Evolutionary conservation across 1,284 basidiomycete genomes (phyloP), one percentile per base, ranked within the genome.

Genomic region (Ganoderma leucocontextum): DNA sequence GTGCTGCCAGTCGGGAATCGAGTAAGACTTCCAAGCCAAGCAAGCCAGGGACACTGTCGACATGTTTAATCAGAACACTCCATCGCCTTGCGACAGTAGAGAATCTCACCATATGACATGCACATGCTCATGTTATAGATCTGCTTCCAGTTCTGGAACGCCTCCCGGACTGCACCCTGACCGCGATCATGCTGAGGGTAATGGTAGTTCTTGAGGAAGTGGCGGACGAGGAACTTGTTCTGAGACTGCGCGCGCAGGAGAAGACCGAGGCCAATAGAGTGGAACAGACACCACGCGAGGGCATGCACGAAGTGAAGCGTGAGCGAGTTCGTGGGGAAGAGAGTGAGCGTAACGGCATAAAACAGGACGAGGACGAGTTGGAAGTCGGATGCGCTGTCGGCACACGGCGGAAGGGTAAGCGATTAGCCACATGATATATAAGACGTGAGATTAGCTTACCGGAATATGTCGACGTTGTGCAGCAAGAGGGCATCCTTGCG

Each of bases 141-240:
- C 7, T 87, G 86, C 81, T 99, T 99, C 96, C 97, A 99, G 79
- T 97, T 97, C 41, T 86, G 85, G 76, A 99, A 99, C 0, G 97
- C 95, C 78, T 99, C 97, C 60, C 91, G 87, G 13, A 97, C 89
- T 0, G 96, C 96, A 63, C 90, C 89, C 78, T 87, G 80, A 62
- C 89, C 84, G 44, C 82, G 85, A 70, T 90, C 87, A 71, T 82
- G 83, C 72, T 81, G 82, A 9, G 90, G 87, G 79, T 97, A 96
- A 72, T 95, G 89, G 77, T 96, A 96, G 77, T 96, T 90, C 83
- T 97, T 97, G 74, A 99, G 81, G 80, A 94, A 99, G 79, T 99
- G 97, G 68, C 95, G 85, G 36, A 99, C 96, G 60, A 98, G 84
- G 85, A 94, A 98, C 80, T 96, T 96, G 78, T 83, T 88, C 78